Evolutionary conservation across 1,284 basidiomycete genomes (phyloP).

Genomic region (Fomitopsis pinicola): DNA sequence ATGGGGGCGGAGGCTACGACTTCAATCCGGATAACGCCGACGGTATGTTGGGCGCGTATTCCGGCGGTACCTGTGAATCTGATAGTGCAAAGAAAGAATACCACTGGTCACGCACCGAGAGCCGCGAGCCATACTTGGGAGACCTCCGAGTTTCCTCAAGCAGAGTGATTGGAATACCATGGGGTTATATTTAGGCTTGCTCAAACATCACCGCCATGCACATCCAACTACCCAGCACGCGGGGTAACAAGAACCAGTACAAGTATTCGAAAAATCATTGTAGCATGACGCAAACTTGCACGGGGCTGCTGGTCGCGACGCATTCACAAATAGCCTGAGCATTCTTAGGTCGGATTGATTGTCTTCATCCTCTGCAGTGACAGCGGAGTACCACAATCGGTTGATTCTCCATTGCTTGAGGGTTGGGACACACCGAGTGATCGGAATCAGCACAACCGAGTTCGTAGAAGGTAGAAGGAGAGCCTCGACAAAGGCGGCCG

Average conservation of each 20-base stretch:
- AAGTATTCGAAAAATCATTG: too few relatives aligned
- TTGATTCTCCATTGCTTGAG: background rate
- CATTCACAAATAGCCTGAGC: too few relatives aligned
- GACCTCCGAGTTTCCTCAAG: too few relatives aligned
- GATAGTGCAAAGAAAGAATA: background rate
- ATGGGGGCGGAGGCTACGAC: background rate
- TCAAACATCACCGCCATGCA: too few relatives aligned
- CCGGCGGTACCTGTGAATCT: background rate
- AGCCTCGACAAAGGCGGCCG: background rate
- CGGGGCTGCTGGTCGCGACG: background rate
- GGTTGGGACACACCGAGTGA: background rate
- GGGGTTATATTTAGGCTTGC: too few relatives aligned
- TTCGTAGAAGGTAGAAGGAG: background rate
- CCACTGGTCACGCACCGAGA: too few relatives aligned
- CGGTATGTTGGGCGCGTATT: background rate
- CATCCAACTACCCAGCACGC: too few relatives aligned
- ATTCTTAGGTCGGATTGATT: background rate
- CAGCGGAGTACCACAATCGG: background rate
- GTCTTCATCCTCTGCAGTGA: background rate
- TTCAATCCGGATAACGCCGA: background rate
- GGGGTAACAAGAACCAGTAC: too few relatives aligned
- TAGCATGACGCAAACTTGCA: too few relatives aligned
- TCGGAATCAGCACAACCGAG: background rate
- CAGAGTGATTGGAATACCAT: too few relatives aligned
- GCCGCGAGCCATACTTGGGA: too few relatives aligned